Percentiles rank a stretch among this genome's conserved stretches.
phyloP scores from a whole-genome alignment of 2,329 filamentous ascomycete species.

The Colletotrichum sojae region DNA sequence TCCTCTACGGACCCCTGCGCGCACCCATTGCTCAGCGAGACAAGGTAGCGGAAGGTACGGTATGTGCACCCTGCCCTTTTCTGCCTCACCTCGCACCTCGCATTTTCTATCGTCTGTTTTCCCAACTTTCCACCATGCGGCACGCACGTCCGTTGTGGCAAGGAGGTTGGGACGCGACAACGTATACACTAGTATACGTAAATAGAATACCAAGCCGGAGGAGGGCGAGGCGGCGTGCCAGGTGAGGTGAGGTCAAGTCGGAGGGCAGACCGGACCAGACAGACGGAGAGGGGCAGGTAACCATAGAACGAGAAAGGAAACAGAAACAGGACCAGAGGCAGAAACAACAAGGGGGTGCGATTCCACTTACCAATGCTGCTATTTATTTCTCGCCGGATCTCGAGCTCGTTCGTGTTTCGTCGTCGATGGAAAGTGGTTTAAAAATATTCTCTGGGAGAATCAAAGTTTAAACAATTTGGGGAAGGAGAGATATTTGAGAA shows the following conservation, averaged over 20 bases:
- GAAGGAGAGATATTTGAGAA: neutral
- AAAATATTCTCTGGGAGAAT: neutral
- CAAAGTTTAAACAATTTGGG: neutral
- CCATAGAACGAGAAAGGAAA: conserved; percentile 5
- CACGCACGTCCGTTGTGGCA: conserved; percentile 5
- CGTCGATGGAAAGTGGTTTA: neutral
- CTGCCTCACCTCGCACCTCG: conserved; percentile 5
- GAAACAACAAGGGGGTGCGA: conserved; percentile 26
- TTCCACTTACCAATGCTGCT: conserved; percentile 24
- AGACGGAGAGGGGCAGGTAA: neutral
- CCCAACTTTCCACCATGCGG: conserved; percentile 4
- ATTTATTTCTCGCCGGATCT: conserved; percentile 22
- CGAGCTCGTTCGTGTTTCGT: neutral
- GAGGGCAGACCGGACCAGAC: conserved; percentile 15
- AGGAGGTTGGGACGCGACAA: too few relatives aligned
- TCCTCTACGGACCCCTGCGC: neutral
- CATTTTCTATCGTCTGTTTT: conserved; percentile 10
- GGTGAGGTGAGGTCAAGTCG: conserved; percentile 9
- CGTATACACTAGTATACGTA: conserved; percentile 11
- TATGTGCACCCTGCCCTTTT: neutral
- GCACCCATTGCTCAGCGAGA: too few relatives aligned
- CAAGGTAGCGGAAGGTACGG: conserved; percentile 1
- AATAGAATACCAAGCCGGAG: conserved; percentile 30
- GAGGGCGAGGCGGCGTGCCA: conserved; percentile 6
- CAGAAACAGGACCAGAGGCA: conserved; percentile 29